phyloP scores from a whole-genome alignment of 768 basidiomycete species.

The Lactarius sanguifluus region DNA sequence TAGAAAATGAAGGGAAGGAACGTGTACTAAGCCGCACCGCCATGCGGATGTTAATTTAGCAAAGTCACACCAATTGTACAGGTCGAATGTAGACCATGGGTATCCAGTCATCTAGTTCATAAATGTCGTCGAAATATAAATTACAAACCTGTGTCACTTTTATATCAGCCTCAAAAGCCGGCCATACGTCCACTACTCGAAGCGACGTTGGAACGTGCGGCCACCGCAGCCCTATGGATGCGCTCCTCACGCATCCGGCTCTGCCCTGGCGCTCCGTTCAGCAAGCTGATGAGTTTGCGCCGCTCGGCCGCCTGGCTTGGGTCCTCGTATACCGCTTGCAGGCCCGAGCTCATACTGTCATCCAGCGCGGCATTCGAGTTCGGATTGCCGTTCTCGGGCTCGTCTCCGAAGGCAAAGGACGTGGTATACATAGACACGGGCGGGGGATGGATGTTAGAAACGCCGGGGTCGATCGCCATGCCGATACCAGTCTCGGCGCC shows the following conservation, averaged over 20 bases:
- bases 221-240: neutral
- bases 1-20: too few species aligned
- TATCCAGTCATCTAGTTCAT: neutral
- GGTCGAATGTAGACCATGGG: neutral
- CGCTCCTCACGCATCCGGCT: constrained; percentile 19
- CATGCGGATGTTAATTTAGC: too few species aligned
- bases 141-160: neutral
- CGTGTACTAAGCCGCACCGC: too few species aligned
- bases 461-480: neutral
- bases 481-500: neutral
- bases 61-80: neutral
- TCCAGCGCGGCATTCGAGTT: constrained; percentile 1
- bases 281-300: constrained; percentile 26
- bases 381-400: constrained; percentile 16
- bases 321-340: constrained; percentile 29
- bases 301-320: constrained; percentile 28
- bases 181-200: constrained; percentile 12
- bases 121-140: neutral
- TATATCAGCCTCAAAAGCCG: constrained; percentile 18
- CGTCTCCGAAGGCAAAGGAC: constrained; percentile 26
- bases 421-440: constrained; percentile 9
- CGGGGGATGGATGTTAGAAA: constrained; percentile 1
- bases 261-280: constrained; percentile 25
- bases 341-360: constrained; percentile 20
- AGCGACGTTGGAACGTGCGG: neutral